Evolutionary conservation across 2,329 filamentous ascomycete genomes (phyloP).

Genomic region (Aspergillus fijiensis): DNA sequence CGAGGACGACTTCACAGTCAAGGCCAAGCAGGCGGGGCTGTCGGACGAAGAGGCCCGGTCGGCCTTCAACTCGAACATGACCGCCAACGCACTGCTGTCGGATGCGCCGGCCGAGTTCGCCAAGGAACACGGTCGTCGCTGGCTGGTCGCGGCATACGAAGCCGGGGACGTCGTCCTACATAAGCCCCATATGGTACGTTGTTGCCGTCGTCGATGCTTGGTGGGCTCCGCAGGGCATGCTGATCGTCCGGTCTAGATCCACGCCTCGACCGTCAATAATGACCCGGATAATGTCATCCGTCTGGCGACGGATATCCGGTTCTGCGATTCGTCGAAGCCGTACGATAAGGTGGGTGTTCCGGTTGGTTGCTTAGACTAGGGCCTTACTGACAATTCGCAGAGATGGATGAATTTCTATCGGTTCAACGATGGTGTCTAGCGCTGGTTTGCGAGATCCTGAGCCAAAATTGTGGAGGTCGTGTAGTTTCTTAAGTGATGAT

Average conservation of each 20-base stretch:
- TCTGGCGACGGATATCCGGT: slow-evolving; percentile 57
- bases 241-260: slow-evolving; percentile 45
- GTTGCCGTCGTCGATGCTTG: neutral
- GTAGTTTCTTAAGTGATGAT: no score
- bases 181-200: slow-evolving; percentile 38
- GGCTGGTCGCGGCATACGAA: slow-evolving; percentile 56
- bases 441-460: neutral
- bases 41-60: slow-evolving; percentile 52
- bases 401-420: slow-evolving; percentile 44
- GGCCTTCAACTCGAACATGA: slow-evolving; percentile 62
- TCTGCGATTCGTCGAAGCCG: slow-evolving; percentile 52
- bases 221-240: neutral
- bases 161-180: slow-evolving; percentile 52
- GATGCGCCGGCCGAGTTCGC: slow-evolving; percentile 51
- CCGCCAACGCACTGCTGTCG: slow-evolving; percentile 54
- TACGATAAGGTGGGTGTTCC: slow-evolving; percentile 46
- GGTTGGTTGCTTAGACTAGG: neutral
- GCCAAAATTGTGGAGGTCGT: no score
- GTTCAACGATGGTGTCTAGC: slow-evolving; percentile 35
- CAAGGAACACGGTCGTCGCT: slow-evolving; percentile 46
- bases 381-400: slow-evolving; percentile 11
- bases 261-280: slow-evolving; percentile 58
- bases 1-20: slow-evolving; percentile 43
- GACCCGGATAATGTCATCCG: slow-evolving; percentile 54
- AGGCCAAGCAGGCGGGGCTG: slow-evolving; percentile 51